Percentiles rank a stretch among this genome's conserved stretches.
Conservation (phyloP, 139 green algal genomes). For the Coccomyxa sp. region DNA sequence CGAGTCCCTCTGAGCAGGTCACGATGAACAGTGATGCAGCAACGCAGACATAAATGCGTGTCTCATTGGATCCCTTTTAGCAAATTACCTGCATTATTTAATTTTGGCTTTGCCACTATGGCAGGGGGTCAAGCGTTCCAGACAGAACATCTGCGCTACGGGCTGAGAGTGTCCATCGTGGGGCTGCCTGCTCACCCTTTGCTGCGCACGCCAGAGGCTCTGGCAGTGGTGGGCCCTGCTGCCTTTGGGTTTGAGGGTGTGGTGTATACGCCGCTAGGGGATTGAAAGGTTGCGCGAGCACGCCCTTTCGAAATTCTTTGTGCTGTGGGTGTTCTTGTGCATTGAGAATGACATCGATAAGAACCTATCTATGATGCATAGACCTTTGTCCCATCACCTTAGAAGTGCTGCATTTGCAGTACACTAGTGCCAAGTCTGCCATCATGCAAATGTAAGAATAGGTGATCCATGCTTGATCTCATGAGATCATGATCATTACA, state of each 20-base stretch:
- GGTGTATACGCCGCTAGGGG: too few species aligned
- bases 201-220: conserved; percentile 26
- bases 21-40: not conserved
- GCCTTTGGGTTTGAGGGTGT: conserved; percentile 27
- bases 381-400: too few species aligned
- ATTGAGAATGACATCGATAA: too few species aligned
- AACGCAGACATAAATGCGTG: not conserved
- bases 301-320: too few species aligned
- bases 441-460: too few species aligned
- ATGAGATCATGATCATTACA: too few species aligned
- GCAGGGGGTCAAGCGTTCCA: conserved; percentile 22
- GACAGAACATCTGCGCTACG: conserved; percentile 41
- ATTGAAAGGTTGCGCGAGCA: too few species aligned
- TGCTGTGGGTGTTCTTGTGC: too few species aligned
- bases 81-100: not conserved
- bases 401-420: too few species aligned
- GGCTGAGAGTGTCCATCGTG: conserved; percentile 26
- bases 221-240: conserved; percentile 29
- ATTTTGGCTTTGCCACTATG: not conserved
- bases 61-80: not conserved
- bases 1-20: not conserved
- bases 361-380: too few species aligned
- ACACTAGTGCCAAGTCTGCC: too few species aligned
- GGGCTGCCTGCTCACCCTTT: conserved; percentile 29
- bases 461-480: too few species aligned